Percentiles rank a stretch among this genome's conserved stretches.
phyloP scores from a whole-genome alignment of 1,284 basidiomycete genomes.

The Termitomyces sp. region DNA sequence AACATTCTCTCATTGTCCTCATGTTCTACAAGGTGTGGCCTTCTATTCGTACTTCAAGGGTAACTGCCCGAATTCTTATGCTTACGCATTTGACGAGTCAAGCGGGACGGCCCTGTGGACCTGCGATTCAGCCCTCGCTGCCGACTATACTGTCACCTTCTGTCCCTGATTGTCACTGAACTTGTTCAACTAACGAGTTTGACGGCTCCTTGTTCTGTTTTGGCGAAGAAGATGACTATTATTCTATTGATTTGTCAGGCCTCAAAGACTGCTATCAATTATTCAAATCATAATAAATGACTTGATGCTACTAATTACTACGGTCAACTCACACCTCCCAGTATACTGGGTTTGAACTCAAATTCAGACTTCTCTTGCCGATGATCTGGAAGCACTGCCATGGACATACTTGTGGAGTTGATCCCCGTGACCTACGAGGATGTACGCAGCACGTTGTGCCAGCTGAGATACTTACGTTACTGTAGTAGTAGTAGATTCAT shows the following conservation, averaged over 20 bases:
- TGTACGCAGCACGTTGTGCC: too few relatives aligned
- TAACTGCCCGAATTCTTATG: conserved; percentile 51
- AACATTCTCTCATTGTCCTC: background rate
- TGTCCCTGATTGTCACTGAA: conserved; percentile 31
- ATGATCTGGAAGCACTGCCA: too few relatives aligned
- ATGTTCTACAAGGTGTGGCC: conserved; percentile 26
- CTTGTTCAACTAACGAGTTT: background rate
- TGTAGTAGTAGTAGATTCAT: too few relatives aligned
- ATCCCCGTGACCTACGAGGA: too few relatives aligned
- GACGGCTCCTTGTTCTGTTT: background rate
- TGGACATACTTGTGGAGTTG: too few relatives aligned
- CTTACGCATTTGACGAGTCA: conserved; percentile 53
- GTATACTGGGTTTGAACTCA: too few relatives aligned
- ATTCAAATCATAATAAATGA: too few relatives aligned
- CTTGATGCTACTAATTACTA: too few relatives aligned
- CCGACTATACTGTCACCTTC: conserved; percentile 55
- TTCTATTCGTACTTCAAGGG: conserved; percentile 56
- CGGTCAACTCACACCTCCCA: too few relatives aligned
- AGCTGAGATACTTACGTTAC: too few relatives aligned
- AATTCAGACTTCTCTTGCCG: too few relatives aligned
- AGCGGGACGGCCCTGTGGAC: conserved; percentile 50
- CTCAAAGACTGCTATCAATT: background rate
- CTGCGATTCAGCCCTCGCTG: conserved; percentile 37
- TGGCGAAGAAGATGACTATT: background rate
- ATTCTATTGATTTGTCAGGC: background rate